phyloP scores from a whole-genome alignment of 1,284 basidiomycete species.

The Volvariella volvacea region DNA sequence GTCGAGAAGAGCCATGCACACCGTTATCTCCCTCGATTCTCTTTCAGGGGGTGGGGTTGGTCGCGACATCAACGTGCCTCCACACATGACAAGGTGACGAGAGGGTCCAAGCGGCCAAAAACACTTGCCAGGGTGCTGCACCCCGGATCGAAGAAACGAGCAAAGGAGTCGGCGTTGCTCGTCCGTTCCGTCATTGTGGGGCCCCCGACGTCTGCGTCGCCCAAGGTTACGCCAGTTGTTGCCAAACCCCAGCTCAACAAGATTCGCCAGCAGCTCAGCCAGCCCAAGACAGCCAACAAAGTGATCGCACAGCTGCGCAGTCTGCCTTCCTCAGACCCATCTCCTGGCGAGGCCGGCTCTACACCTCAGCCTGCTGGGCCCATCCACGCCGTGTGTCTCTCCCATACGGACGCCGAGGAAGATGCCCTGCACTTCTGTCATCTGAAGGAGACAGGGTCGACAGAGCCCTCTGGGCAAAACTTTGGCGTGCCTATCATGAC shows the following conservation, averaged over 20 bases:
- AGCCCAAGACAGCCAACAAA: constrained; percentile 61
- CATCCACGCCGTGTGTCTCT: constrained; percentile 73
- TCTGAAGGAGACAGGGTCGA: constrained; percentile 14
- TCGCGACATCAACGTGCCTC: too few species aligned
- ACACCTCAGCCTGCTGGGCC: constrained; percentile 30
- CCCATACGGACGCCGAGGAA: constrained; percentile 52
- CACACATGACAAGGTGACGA: too few species aligned
- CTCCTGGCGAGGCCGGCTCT: constrained; percentile 18
- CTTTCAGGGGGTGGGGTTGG: too few species aligned
- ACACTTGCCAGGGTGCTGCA: too few species aligned
- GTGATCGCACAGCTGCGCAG: constrained; percentile 60
- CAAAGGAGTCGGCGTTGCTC: constrained; percentile 54
- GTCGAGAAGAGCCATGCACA: too few species aligned
- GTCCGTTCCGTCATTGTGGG: constrained; percentile 67
- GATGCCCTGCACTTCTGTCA: constrained; percentile 48
- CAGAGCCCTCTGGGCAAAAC: constrained; percentile 5
- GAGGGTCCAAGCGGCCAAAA: too few species aligned
- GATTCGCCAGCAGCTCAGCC: constrained; percentile 62
- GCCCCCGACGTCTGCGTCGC: constrained; percentile 25
- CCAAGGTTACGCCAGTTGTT: constrained; percentile 30
- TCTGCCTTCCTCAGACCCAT: constrained; percentile 33
- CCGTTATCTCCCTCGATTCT: too few species aligned
- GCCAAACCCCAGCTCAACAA: constrained; percentile 53
- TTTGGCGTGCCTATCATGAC: constrained; percentile 31
- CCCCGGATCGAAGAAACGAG: constrained; percentile 48